A percentile compares a stretch with the other conserved stretches of the same genome.
phyloP scores from a whole-genome alignment of 495 filamentous ascomycete species.

The Parathielavia appendiculata region DNA sequence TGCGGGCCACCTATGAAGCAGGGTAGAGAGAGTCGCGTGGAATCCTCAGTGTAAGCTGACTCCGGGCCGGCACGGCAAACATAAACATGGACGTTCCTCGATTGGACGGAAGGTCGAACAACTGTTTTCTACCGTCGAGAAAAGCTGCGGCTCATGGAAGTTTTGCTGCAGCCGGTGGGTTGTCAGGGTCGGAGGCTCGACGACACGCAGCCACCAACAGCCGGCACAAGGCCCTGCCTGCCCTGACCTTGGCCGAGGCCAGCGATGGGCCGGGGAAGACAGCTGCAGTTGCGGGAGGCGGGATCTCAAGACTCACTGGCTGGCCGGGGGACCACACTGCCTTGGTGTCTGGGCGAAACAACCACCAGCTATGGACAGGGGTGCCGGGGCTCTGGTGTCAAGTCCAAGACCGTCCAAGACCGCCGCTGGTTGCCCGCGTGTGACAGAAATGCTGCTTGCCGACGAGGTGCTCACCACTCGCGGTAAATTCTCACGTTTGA shows the following conservation, averaged over 20 bases:
- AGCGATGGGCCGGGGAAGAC: slow-evolving; percentile 7
- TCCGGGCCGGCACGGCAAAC: not conserved
- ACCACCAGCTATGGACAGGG: not conserved
- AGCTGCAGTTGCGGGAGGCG: not conserved
- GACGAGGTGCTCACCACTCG: not conserved
- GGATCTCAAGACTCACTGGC: not conserved
- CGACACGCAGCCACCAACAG: slow-evolving; percentile 4
- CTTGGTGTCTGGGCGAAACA: not conserved
- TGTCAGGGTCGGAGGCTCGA: slow-evolving; percentile 5
- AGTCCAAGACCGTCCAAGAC: not conserved
- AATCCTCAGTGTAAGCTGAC: not conserved
- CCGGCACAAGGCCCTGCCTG: not conserved
- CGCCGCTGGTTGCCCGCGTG: not conserved
- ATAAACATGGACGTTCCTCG: not conserved
- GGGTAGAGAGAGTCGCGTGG: not conserved
- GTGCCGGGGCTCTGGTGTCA: not conserved
- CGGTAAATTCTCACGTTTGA: not conserved
- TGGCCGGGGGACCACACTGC: slow-evolving; percentile 6
- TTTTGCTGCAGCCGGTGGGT: slow-evolving; percentile 11
- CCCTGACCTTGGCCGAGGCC: no score
- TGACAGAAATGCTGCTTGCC: slow-evolving; percentile 8
- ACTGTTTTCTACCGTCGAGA: not conserved
- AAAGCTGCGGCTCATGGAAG: slow-evolving; percentile 14
- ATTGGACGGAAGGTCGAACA: not conserved
- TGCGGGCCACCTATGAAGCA: slow-evolving; percentile 6